These are phyloP conservation scores for Kwoniella sp. DNA, from an alignment of 768 basidiomycete species.

Conservation along the genomic window DNA sequence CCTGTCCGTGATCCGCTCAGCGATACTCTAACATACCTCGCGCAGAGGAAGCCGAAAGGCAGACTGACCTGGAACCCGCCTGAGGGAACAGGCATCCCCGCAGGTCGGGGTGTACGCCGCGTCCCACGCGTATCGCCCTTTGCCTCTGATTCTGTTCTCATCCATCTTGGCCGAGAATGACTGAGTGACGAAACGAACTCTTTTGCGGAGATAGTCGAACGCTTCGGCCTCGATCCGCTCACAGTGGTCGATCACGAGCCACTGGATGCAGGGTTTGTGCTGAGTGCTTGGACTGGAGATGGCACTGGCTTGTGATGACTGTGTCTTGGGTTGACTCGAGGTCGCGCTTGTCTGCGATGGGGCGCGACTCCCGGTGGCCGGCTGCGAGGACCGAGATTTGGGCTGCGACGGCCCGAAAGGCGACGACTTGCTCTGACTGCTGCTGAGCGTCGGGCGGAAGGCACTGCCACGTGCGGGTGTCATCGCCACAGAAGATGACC, in stretches of 20 bases:
- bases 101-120: conserved; percentile 18
- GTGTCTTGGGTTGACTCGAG: too few relatives aligned
- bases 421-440: not conserved
- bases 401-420: not conserved
- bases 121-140: conserved; percentile 27
- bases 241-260: conserved; percentile 41
- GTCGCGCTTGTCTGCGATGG: too few relatives aligned
- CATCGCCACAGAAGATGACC: not conserved
- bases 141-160: conserved; percentile 29
- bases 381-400: not conserved
- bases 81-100: conserved; percentile 3
- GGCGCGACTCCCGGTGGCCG: too few relatives aligned
- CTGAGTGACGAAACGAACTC: conserved; percentile 22
- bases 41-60: not conserved
- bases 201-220: conserved; percentile 1
- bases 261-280: conserved; percentile 12
- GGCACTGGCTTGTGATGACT: too few relatives aligned
- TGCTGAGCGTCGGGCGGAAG: not conserved
- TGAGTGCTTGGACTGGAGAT: too few relatives aligned
- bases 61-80: conserved; percentile 11
- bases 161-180: conserved; percentile 10
- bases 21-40: not conserved
- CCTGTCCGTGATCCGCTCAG: not conserved
- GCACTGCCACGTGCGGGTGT: not conserved
- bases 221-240: conserved; percentile 23